Evolutionary conservation across 2,329 filamentous ascomycete species (phyloP), one percentile per base, ranked within the genome.

Genomic region (Cladobotryum mycophilum): DNA sequence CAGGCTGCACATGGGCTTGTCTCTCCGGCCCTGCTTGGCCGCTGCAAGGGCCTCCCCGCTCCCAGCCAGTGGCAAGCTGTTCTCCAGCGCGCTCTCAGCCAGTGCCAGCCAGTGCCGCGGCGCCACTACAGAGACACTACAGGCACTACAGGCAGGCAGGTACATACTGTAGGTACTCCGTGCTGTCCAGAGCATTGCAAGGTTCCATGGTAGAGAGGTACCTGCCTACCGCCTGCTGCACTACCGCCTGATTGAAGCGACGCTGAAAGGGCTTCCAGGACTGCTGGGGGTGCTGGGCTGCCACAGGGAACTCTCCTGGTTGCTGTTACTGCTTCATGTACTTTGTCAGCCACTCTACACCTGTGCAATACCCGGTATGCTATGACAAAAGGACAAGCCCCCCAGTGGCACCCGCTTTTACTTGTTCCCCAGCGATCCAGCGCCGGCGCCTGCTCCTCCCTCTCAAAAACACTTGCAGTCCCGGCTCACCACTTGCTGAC

Each of bases 401-500:
- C 37, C 33, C 37, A 37, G 49, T 34, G 43, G 49, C 49, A 49
- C 33, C 47, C 47, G 47, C 47, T 49, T 49, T 44, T 35, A 22
- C 18, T 47, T 37, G 40, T 47, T 47, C 36, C 45, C n/a, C 36
- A 41, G 41, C 45, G 34, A 18, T 33, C 5, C 25, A 30, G 25
- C 36, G 35, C 25, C 25, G 25, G 25, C 25, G 25, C 25, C 48
- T 41, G 41, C 46, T 49, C 47, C 46, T 49, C 42, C 43, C 46
- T 47, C 17, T 53, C 25, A 30, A 30, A 30, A 30, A 30, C 25
- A 30, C 25, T 30, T 30, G 6, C 25, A 30, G 25, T 30, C 25
- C 40, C 50, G 41, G 50, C 50, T 52, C 50, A 52, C 50, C 25
- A 30, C 50, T 52, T 44, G 45, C 49, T 51, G 49, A 51, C 45